These are phyloP conservation scores for Leccinum imitatum DNA, from an alignment of 768 basidiomycete genomes.

Conservation along the genomic window DNA sequence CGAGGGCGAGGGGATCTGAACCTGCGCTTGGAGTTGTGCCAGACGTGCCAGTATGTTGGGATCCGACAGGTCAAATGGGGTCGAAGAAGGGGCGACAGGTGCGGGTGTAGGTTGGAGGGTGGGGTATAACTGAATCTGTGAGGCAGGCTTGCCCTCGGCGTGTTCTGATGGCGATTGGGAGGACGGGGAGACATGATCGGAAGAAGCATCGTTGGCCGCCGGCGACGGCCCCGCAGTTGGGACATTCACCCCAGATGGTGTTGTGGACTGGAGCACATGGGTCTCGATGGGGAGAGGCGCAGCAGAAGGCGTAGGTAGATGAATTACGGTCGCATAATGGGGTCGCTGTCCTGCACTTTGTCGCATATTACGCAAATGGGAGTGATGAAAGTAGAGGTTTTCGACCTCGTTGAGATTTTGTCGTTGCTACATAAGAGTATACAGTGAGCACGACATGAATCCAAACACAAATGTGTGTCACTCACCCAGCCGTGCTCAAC, in stretches of 20 bases:
- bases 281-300: constrained; percentile 8
- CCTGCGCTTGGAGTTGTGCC: constrained; percentile 25
- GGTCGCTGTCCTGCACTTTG: constrained; percentile 18
- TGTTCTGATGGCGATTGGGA: constrained; percentile 9
- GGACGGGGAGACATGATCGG: constrained; percentile 5
- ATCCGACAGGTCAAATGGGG: constrained; percentile 23
- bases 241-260: constrained; percentile 14
- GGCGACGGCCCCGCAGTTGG: constrained; percentile 16
- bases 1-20: constrained; percentile 8
- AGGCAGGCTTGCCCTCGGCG: constrained; percentile 1
- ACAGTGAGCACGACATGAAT: neutral
- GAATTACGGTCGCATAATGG: constrained; percentile 9
- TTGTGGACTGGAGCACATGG: constrained; percentile 9
- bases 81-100: neutral
- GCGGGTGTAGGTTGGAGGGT: neutral
- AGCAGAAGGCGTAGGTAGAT: neutral
- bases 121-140: constrained; percentile 3
- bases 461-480: constrained; percentile 5
- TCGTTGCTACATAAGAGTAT: constrained; percentile 50
- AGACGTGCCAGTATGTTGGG: constrained; percentile 25
- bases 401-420: constrained; percentile 81
- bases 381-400: constrained; percentile 78
- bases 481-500: constrained; percentile 82
- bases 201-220: constrained; percentile 1
- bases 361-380: constrained; percentile 44